Evolutionary conservation across 2,329 filamentous ascomycete genomes (phyloP), one percentile per base, ranked within the genome.

Genomic region (Didymella arachidicola): DNA sequence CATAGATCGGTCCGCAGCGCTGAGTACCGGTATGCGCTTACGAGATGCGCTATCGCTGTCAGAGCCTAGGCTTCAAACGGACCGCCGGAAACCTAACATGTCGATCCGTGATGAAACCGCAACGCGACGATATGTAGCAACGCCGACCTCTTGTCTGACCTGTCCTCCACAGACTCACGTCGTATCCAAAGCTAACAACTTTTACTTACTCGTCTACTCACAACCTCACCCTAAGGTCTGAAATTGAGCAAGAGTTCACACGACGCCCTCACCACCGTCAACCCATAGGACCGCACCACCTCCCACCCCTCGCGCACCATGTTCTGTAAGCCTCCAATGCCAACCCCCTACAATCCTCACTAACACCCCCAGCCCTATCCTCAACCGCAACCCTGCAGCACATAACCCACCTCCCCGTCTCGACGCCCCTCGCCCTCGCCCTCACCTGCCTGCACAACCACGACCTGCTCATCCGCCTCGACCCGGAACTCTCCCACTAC

Each of bases 401-500:
- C 60, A 63, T 72, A 47, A 76, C 74, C 18, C 69, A 67, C 26
- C 67, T 78, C 27, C 74, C 74, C 2, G 39, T 63, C 7, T 55
- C 61, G n/a, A 68, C 64, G 1, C 62, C 67, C 18, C 66, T 69
- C 51, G 48, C 56, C 10, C 38, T 60, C 4, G 72, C 68, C 3
- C 58, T 76, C 36, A 19, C 57, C 1, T 54, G 53, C 25, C 68
- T 77, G 11, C 73, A 75, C 41, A 71, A 77, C 63, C 75, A 77
- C 59, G 74, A 76, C 55, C 59, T 76, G 32, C 67, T 77, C 25
- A 74, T 77, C 50, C 68, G 67, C 0, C 70, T 78, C 60, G 75
- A 78, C 50, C 74, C 75, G 10, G 75, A 77, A 56, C 66, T 76
- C 45, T 61, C 67, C 1, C 66, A 67, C 60, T 77, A 77, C 64